Evolutionary conservation across 1,284 basidiomycete species (phyloP), one percentile per base, ranked within the genome.

Genomic region (Cutaneotrichosporon dermatis): DNA sequence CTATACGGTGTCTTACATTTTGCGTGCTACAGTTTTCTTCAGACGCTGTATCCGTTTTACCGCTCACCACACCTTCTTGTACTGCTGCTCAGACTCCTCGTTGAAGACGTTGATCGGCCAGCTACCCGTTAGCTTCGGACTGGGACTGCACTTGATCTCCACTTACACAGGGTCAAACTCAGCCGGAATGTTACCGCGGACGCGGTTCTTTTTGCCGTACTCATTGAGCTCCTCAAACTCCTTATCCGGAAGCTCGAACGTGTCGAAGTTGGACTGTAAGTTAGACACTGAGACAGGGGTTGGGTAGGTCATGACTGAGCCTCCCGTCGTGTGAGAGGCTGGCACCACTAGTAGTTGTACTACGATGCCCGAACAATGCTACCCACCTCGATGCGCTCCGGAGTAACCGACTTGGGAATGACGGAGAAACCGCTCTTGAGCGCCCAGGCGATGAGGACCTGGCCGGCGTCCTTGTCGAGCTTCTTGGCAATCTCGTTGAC

Each of bases 391-490:
- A 70, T 83, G 80, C 74, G 64, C 34, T 61, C 60, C 1, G 72
- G 69, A 7, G 74, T 81, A 49, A 88, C 87, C 60, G 82, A 85
- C 82, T 87, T 89, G 15, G 88, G 88, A 65, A 89, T 86, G 56
- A 88, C 85, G 33, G 50, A 51, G 25, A 61, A 64, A 57, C 59
- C 63, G 48, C 59, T 43, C 41, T 84, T 72, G 16, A 78, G 82
- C n/a, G 81, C 83, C 86, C 86, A 89, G 13, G 86, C 86, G 56
- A 88, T 80, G 55, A 90, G 80, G 34, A 90, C 84, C 68, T 88
- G 86, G 0, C 85, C 88, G 9, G 85, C 78, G 0, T 85, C 84
- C 4, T 83, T 84, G 54, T 78, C 77, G 57, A 86, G 80, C 68
- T 79, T 81, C 62, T 82, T 76, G 34, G 85, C 85, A 51, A 92